Percentiles rank a stretch among this genome's conserved stretches.
phyloP scores from a whole-genome alignment of 108 stramenopile genomes.

The Bacterosira constricta region DNA sequence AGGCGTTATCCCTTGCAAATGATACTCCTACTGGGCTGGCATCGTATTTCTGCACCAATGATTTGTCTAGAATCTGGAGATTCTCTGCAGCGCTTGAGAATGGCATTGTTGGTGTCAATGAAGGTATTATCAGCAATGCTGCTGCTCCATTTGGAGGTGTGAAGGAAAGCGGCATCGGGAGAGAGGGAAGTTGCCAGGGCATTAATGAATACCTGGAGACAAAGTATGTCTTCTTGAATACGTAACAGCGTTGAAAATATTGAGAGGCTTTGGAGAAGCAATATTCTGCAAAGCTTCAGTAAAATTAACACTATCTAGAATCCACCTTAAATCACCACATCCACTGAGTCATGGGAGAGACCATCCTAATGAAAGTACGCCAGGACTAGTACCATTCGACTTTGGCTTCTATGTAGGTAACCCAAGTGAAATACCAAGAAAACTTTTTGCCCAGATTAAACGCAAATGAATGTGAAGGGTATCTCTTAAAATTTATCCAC shows the following conservation, averaged over 20 bases:
- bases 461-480: too few species aligned
- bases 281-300: too few species aligned
- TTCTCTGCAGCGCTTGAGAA: conserved; percentile 59
- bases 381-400: too few species aligned
- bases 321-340: too few species aligned
- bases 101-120: conserved; percentile 95
- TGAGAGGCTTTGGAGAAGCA: background rate
- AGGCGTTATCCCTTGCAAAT: conserved; percentile 78
- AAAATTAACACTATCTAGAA: too few species aligned
- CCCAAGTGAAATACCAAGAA: too few species aligned
- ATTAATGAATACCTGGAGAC: conserved; percentile 93
- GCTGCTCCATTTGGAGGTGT: conserved; percentile 95
- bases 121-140: conserved; percentile 80
- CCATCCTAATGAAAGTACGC: too few species aligned
- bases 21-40: conserved; percentile 85
- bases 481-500: background rate
- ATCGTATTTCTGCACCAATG: conserved; percentile 79
- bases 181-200: conserved; percentile 92
- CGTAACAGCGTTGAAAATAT: too few species aligned
- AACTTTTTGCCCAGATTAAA: too few species aligned
- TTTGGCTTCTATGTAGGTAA: too few species aligned
- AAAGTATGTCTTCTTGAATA: conserved; percentile 87
- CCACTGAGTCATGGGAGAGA: too few species aligned
- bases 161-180: conserved; percentile 96
- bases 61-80: conserved; percentile 62